Evolutionary conservation across 2,329 filamentous ascomycete species (phyloP), one percentile per base, ranked within the genome.

Genomic region (Fusarium sp.): DNA sequence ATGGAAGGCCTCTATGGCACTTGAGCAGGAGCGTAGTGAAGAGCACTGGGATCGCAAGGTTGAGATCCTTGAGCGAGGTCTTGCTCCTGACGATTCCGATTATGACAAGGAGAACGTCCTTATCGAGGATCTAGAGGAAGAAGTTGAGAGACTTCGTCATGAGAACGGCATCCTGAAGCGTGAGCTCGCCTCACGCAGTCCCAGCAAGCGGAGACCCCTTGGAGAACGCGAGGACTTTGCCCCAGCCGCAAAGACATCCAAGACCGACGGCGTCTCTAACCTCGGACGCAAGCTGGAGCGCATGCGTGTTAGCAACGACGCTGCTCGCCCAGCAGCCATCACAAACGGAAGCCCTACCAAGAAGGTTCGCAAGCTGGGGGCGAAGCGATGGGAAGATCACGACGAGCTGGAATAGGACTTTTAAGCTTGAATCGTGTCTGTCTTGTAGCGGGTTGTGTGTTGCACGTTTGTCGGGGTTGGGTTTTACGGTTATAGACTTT

Each of bases 21-120:
- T 91, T 5, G 93, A 97, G 77, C 86, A 89, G 66, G 93, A 96
- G 73, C 87, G 89, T 46, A 89, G 89, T 57, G 93, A 97, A 65
- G 92, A 92, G 77, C 93, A 96, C 79, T 87, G 96, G 76, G 94
- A 98, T 78, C 88, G 88, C 70, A 99, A 99, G 81, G 86, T 97
- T 7, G 95, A 87, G 64, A 81, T 88, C 1, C 82, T 88, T 46
- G 86, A 87, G 76, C 82, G 84, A 2, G 79, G 84, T 2, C 79
- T 87, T 7, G 65, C 61, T 3, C 38, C 62, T 0, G 85, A 86
- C 9, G 81, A 84, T 73, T 80, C 79, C 68, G 74, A 90, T 56
- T 85, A 83, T 31, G 83, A 85, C 1, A 90, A 91, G 73, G 87
- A 90, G 76, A 90, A 90, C 46, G 80, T 86, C 2, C 77, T 87